Evolutionary conservation across 179 eudicot species (phyloP).

Genomic region (Nepenthes alata): DNA sequence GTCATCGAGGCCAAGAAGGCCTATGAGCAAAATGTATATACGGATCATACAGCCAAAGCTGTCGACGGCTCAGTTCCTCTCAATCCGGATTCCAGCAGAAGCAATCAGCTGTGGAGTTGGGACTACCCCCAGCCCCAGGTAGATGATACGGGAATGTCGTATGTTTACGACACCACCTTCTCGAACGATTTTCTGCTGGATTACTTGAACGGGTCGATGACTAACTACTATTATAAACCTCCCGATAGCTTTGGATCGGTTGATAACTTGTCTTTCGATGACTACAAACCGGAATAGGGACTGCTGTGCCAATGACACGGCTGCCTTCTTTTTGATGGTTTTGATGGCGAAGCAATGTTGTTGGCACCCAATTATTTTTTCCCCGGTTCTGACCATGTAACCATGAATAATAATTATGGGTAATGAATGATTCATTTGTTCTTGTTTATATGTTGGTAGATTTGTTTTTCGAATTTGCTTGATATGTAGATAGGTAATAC

Average conservation of each 20-base stretch:
- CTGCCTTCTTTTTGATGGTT: not conserved
- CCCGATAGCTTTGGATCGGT: slow-evolving; percentile 32
- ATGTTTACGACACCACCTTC: slow-evolving; percentile 38
- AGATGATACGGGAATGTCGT: slow-evolving; percentile 22
- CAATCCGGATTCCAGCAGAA: slow-evolving; percentile 20
- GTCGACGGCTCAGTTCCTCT: slow-evolving; percentile 16
- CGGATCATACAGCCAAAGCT: slow-evolving; percentile 13
- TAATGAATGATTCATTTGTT: too few relatives aligned
- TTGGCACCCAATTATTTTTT: too few relatives aligned
- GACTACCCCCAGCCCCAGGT: slow-evolving; percentile 12
- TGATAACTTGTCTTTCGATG: slow-evolving; percentile 44
- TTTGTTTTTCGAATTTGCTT: too few relatives aligned
- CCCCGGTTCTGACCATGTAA: too few relatives aligned
- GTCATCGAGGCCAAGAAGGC: slow-evolving; percentile 41
- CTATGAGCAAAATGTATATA: slow-evolving; percentile 18
- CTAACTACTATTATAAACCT: slow-evolving; percentile 23
- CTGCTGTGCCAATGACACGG: not conserved
- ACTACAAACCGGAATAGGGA: slow-evolving; percentile 12
- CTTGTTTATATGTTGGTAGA: too few relatives aligned
- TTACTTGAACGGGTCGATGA: slow-evolving; percentile 29
- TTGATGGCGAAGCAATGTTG: too few relatives aligned
- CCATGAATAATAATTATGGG: too few relatives aligned
- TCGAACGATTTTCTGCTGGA: slow-evolving; percentile 43
- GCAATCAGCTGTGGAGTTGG: slow-evolving; percentile 26
- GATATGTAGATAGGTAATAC: too few relatives aligned